Conservation (phyloP, 1,284 basidiomycete species). For the Irpex sp. region DNA sequence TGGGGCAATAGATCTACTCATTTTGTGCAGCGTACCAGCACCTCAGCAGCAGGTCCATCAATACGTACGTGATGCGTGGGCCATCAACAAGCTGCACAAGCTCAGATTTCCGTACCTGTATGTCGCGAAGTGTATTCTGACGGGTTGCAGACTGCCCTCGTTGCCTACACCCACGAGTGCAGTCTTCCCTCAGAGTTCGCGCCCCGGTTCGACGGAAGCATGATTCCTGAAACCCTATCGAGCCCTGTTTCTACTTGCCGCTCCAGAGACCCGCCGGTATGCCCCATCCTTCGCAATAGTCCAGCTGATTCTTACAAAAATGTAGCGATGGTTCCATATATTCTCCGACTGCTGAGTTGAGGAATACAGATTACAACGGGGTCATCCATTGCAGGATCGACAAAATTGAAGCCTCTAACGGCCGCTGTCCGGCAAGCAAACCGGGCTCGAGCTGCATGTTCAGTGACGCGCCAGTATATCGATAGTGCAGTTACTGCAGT, state of each 20-base stretch:
- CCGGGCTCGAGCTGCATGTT: background rate
- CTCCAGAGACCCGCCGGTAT: background rate
- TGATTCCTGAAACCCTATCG: background rate
- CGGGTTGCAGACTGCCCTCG: background rate
- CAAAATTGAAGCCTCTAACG: background rate
- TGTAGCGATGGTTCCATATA: background rate
- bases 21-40: background rate
- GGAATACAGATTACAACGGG: background rate
- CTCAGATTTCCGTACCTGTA: background rate
- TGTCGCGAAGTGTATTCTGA: background rate
- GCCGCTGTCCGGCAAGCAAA: slow-evolving; percentile 12
- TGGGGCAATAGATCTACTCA: background rate
- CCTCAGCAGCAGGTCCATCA: background rate
- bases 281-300: background rate
- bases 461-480: slow-evolving; percentile 1
- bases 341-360: slow-evolving; percentile 1
- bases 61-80: background rate
- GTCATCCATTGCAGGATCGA: background rate
- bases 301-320: background rate
- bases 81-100: background rate
- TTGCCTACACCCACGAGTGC: background rate
- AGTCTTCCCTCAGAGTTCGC: background rate
- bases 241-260: background rate
- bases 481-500: background rate
- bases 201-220: background rate